Conservation (phyloP, 805 yeast species). For the Wickerhamomyces chambardii region DNA sequence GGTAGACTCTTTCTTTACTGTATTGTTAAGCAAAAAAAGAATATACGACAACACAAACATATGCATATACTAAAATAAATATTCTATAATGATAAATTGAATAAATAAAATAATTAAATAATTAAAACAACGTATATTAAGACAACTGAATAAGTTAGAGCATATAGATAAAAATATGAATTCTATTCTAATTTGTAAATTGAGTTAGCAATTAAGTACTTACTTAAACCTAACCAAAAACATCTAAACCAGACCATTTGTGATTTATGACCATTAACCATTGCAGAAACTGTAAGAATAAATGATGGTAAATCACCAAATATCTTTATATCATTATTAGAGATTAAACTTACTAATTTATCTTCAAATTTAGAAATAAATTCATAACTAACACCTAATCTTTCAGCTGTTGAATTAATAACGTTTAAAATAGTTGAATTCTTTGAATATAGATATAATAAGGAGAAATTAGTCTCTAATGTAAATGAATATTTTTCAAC, state of each 20-base stretch:
- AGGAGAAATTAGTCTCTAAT: conserved; percentile 4
- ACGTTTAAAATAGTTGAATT: conserved; percentile 1
- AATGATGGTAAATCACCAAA: conserved; percentile 21
- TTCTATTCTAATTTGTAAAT: conserved; percentile 22
- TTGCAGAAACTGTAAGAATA: conserved; percentile 45
- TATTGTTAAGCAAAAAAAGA: too few species aligned
- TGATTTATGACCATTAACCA: conserved; percentile 74
- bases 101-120: too few species aligned
- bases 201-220: conserved; percentile 64
- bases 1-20: conserved; percentile 6
- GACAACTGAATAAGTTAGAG: conserved; percentile 16
- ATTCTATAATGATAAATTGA: background rate
- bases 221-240: conserved; percentile 73
- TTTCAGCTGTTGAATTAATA: conserved; percentile 2
- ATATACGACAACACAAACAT: too few species aligned
- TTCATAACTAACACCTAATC: conserved; percentile 1
- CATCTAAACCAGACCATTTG: conserved; percentile 96
- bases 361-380: conserved; percentile 5
- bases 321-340: conserved; percentile 30
- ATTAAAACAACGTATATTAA: too few species aligned
- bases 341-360: conserved; percentile 16
- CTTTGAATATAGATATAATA: background rate
- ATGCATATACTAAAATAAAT: too few species aligned
- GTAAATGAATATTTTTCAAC: conserved; percentile 41
- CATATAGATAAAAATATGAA: too few species aligned